These are phyloP conservation scores for Arctium lappa DNA, from an alignment of 129 eudicot species.

Conservation along the genomic window DNA sequence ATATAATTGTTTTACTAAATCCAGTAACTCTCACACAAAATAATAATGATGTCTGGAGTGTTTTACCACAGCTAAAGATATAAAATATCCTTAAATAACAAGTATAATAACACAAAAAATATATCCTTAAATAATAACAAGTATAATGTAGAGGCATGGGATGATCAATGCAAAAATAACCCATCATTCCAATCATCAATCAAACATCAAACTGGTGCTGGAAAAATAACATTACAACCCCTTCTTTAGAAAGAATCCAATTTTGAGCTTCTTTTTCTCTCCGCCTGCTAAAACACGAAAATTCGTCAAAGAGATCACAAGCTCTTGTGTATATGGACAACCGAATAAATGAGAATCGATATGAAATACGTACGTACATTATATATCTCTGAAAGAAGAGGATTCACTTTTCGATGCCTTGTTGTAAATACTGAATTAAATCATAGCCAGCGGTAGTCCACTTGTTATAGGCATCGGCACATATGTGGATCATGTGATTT, in stretches of 20 bases:
- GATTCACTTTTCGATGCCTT: slow-evolving; percentile 85
- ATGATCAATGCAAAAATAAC: too few species aligned
- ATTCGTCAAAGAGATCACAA: not conserved
- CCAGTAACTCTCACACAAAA: too few species aligned
- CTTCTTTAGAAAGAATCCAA: not conserved
- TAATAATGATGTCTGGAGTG: too few species aligned
- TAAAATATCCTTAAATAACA: too few species aligned
- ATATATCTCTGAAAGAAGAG: not conserved
- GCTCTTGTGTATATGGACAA: not conserved
- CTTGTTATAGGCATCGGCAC: slow-evolving; percentile 94
- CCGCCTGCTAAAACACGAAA: not conserved
- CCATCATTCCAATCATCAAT: not conserved
- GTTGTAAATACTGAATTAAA: slow-evolving; percentile 94
- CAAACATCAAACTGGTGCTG: not conserved
- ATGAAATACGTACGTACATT: not conserved
- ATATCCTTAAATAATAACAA: too few species aligned
- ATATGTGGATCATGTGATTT: slow-evolving; percentile 84
- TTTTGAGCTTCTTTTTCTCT: not conserved
- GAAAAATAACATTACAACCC: not conserved
- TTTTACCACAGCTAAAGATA: too few species aligned
- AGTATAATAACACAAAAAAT: too few species aligned
- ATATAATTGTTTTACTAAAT: too few species aligned
- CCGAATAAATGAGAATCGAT: not conserved
- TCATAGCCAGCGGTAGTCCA: slow-evolving; percentile 99
- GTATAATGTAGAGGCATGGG: too few species aligned